Base-by-base conservation (phyloP, 2,329 filamentous ascomycete species). In the Dactylonectria estremocensis region DNA sequence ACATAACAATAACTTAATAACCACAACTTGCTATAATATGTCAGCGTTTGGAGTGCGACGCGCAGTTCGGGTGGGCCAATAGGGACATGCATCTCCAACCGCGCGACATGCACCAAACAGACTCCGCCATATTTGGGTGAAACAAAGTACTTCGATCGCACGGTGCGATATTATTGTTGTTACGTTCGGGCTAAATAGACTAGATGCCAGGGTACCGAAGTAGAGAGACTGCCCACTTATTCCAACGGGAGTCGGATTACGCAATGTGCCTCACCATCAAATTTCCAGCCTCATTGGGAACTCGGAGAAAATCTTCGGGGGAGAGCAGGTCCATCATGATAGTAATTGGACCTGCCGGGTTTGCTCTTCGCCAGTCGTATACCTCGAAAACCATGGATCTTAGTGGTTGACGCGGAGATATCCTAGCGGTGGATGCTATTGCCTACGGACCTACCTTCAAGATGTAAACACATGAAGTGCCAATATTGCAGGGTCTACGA, bases 301-400 rank as follows among this genome's bases (percentile, higher is more conserved):
- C 40, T 89, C 85, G 83, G 85, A 80, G 88, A 89, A 90, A 91
- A 91, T 95, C 93, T 95, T 93, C 92, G 90, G 91, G 91, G 86
- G 86, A 95, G 92, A 87, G 82, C 83, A 80, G 78, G 83, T 82
- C 85, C 75, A 66, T 81, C 78, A 83, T 88, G 84, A 88, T 81
- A 85, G 80, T 78, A 76, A 72, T 71, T 79, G 75, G 75, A 80
- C 81, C 78, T 79, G 78, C 82, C 81, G 76, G 80, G 78, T 83
- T 96, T 87, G 77, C 83, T 97, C 87, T 97, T 87, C 93, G 94
- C 94, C 89, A 95, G 89, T 90, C 90, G 93, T 97, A 91, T 97
- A 97, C 92, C 94, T 94, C 90, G 90, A 90, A 88, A 92, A 90
- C 91, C 93, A 94, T 92, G 78, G 86, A 82, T 76, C 77, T 83